phyloP scores from a whole-genome alignment of 1,284 basidiomycete species.

The Taiwanofungus camphoratus region DNA sequence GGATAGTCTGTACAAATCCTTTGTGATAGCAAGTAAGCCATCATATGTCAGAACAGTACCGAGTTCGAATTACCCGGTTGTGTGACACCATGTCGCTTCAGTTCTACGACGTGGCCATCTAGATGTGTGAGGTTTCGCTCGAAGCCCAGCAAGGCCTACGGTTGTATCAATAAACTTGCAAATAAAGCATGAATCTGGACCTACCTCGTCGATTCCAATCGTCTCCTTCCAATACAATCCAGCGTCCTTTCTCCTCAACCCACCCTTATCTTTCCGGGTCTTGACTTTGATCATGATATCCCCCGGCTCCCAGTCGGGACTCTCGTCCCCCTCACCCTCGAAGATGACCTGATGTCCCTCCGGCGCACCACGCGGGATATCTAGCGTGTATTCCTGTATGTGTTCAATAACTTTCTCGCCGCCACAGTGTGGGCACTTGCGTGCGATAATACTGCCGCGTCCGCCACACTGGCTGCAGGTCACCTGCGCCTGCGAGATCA shows the following conservation, averaged over 20 bases:
- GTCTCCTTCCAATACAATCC: slow-evolving; percentile 88
- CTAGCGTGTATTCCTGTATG: slow-evolving; percentile 74
- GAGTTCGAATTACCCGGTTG: slow-evolving; percentile 62
- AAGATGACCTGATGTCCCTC: slow-evolving; percentile 90
- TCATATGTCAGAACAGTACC: not conserved
- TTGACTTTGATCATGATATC: slow-evolving; percentile 83
- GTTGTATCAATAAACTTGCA: slow-evolving; percentile 2
- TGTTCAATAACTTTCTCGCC: slow-evolving; percentile 83
- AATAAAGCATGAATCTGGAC: slow-evolving; percentile 15
- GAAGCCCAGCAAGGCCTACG: slow-evolving; percentile 76
- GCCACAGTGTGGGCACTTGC: slow-evolving; percentile 75
- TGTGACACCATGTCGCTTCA: slow-evolving; percentile 75
- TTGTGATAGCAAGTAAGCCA: slow-evolving; percentile 1
- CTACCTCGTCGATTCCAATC: slow-evolving; percentile 83
- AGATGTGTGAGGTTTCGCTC: slow-evolving; percentile 84
- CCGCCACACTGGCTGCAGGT: slow-evolving; percentile 80
- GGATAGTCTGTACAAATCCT: slow-evolving; percentile 82
- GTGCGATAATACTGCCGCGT: slow-evolving; percentile 72
- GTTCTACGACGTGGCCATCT: slow-evolving; percentile 76
- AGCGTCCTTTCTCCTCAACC: slow-evolving; percentile 82
- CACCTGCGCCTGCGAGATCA: slow-evolving; percentile 82
- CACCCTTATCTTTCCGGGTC: slow-evolving; percentile 69
- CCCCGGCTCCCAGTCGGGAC: slow-evolving; percentile 87
- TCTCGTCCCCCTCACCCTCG: slow-evolving; percentile 91
- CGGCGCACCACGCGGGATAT: slow-evolving; percentile 82